Base-by-base conservation (phyloP, 2,329 filamentous ascomycete species). In the Plenodomus biglobosus region DNA sequence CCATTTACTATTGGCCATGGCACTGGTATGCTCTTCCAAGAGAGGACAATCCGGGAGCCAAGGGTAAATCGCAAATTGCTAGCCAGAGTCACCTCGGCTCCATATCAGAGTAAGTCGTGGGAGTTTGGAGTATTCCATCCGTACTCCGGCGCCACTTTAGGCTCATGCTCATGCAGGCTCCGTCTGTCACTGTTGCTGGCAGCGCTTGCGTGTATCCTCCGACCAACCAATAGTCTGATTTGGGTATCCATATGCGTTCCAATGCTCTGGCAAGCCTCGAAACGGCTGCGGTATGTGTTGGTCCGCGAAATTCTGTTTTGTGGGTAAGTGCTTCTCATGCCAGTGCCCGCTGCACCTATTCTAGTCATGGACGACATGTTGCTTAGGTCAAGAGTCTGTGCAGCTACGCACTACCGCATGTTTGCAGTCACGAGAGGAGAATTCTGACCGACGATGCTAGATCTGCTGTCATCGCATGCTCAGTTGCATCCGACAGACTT, bases 1-100 rank as follows among this genome's bases (percentile, higher is more conserved):
- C 91, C 1, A 76, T 97, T 38, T 85, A 84, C 67, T 83, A 85
- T 61, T 97, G 90, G 88, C 92, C 94, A 11, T 97, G 94, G 92
- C 77, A 83, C 48, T 80, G 89, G 71, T 48, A 50, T 48, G 64
- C 70, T 41, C 39, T 52, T 46, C 40, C 55, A 44, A 50, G 19
- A 55, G 49, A 53, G 54, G 46, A 52, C 35, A 43, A 17, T 57
- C 66, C 39, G 47, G 50, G 36, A 38, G 37, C 52, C 36, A 47
- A 59, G 46, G 51, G 38, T 44, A 49, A 54, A 50, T 37, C 42
- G 73, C 46, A 56, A 73, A 75, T 50, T 68, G 73, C 20, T 41
- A 62, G 42, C 55, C 61, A 57, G 55, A 74, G 70, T 50, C 52
- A 70, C 46, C 61, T 66, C 45, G 50, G 55, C 48, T 53, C 69